Evolutionary conservation across 1,139 yeast species (phyloP), one percentile per base, ranked within the genome.

Genomic region (Tardiomyces blankii): DNA sequence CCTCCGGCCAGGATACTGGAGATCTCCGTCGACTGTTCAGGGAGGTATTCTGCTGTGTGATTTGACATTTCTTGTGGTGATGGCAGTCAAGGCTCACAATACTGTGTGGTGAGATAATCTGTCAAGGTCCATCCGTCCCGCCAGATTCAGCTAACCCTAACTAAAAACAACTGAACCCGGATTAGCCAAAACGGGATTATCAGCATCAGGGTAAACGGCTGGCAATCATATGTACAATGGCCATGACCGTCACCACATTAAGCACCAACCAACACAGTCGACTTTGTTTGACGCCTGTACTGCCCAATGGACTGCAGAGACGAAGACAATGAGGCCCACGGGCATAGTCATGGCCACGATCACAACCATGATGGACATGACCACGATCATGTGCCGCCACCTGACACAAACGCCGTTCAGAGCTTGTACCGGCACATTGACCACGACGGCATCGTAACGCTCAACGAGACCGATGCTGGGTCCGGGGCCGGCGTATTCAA

Each of bases 1-100:
- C 98, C 96, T 49, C 97, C 96, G 52, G 91, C 91, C 44, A 91
- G 73, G 42, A 91, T 70, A 6, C 95, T 83, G n/a, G 88, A 74
- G 51, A 85, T 77, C 40, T 73, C 70, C 1, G 91, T 35, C 21
- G 18, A 19, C n/a, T 19, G 18, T 19, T 35, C 39, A 3, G 11
- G 11, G 9, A 35, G 39, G 39, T 35, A 35, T 13, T 35, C 39
- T 5, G 39, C 39, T 5, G 35, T 9, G 11, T 30, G 35, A 5
- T 30, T 30, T 19, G 39, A 13, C 39, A 35, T 35, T 16, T 35
- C 12, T 5, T 6, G 7, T 35, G 18, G 39, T 18, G 39, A 3
- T 6, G 32, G 32, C 4, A 3, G 32, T 28, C n/a, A 28, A 28
- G 9, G 25, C 25, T 21, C 25, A 21, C 25, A 21, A 7, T n/a